Evolutionary conservation across 371 early-diverging fungal genomes (phyloP), one percentile per base, ranked within the genome.

Genomic region (Chytridium lagenaria): DNA sequence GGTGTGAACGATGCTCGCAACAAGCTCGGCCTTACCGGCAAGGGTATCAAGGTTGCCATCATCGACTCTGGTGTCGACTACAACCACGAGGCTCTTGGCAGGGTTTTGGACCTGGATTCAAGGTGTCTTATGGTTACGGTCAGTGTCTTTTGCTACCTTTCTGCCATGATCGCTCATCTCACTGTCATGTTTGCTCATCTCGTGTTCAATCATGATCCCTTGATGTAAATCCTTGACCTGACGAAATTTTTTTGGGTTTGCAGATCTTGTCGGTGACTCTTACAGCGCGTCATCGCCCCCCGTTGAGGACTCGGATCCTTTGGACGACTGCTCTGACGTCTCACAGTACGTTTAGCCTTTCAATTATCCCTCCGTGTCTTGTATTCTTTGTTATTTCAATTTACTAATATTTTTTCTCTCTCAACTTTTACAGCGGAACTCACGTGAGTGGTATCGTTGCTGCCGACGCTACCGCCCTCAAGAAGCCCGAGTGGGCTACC

Each of bases 41-140:
- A 70, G 69, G 79, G 79, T 44, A 70, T 80, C 23, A 71, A 81
- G 76, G 76, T 87, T 34, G 88, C 80, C 68, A 74, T 85, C 50
- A 81, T 87, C 19, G 86, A 85, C 67, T 75, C 83, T 16, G 87
- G 88, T 38, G 80, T 91, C 39, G 88, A 89, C 74, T 91, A 88
- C 74, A 86, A 82, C 16, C 90, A 90, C 74, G 88, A 90, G 55
- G 89, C 90, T 5, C 77, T 91, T 55, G 90, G 90, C 26, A 90
- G 89, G 66, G 66, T 23, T 66, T 66, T 26, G 66, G 66, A 3
- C 66, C 66, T 30, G 66, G 66, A 5, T 66, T 16, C 66, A 66
- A 44, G 66, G 66, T 66, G 10, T 66, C 66, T n/a, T 40, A 16
- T 23, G 66, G 66, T 44, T 66, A 44, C n/a, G n/a, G n/a, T n/a